Percentiles rank a stretch among this genome's conserved stretches.
phyloP scores from a whole-genome alignment of 1,139 yeast genomes.

The Zygosaccharomyces sapae region DNA sequence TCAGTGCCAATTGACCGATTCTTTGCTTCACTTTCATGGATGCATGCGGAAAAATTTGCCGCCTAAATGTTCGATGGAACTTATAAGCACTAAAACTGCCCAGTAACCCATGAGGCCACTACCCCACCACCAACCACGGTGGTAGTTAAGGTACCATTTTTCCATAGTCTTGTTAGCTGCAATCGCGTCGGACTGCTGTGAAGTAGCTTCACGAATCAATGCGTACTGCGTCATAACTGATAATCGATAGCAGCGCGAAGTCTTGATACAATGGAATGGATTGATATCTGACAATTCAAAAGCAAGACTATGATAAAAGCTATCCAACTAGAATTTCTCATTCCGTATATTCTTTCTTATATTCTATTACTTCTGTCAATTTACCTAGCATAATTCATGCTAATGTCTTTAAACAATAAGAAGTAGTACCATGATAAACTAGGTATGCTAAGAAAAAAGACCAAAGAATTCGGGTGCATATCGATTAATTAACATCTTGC shows the following conservation, averaged over 20 bases:
- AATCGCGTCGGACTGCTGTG: constrained; percentile 10
- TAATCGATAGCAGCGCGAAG: neutral
- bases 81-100: constrained; percentile 43
- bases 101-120: constrained; percentile 47
- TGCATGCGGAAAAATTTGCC: constrained; percentile 11
- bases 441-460: too few species aligned
- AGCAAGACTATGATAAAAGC: too few species aligned
- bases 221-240: neutral
- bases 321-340: too few species aligned
- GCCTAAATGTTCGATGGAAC: constrained; percentile 40
- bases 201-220: neutral
- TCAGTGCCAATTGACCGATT: constrained; percentile 33
- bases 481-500: neutral
- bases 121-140: constrained; percentile 45
- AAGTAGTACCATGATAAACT: too few species aligned
- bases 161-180: neutral
- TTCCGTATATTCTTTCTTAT: too few species aligned
- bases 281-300: too few species aligned
- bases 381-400: too few species aligned
- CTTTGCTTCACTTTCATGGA: constrained; percentile 3
- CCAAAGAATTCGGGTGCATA: neutral
- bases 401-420: too few species aligned
- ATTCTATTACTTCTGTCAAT: too few species aligned
- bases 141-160: constrained; percentile 1
- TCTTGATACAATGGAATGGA: too few species aligned